Evolutionary conservation across 371 early-diverging fungal genomes (phyloP), one percentile per base, ranked within the genome.

Genomic region (Mortierella sp.): DNA sequence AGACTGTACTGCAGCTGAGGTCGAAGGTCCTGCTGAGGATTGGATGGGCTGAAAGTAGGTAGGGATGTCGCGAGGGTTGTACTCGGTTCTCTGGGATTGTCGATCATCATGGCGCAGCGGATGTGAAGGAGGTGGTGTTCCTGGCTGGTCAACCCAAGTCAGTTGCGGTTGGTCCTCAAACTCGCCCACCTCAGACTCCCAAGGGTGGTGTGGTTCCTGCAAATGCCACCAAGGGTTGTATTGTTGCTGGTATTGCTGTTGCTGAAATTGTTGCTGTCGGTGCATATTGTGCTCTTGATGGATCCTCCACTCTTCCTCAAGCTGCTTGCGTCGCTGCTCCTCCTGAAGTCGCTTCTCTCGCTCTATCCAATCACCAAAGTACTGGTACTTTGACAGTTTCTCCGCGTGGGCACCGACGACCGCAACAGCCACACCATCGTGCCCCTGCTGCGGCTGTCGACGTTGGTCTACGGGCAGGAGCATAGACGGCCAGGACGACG

Each of bases 341-440:
- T 69, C 70, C 22, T 71, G 71, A 0, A 0, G 40, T 2, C 40
- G 65, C 24, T 67, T 64, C 47, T 76, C 80, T 43, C 63, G 45
- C 11, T 70, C 61, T 16, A 80, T 76, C 80, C 80, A 80, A 1
- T 39, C 50, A 2, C 66, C 63, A n/a, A 80, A 58, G 19, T 50
- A 58, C 10, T 13, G 53, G 24, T 53, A 61, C 63, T 44, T 47
- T 2, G 26, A 29, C 9, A 80, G 40, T 6, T 66, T 70, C 4
- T 52, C 37, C 34, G n/a, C 55, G 39, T 80, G 80, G 14, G 80
- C 80, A 5, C 73, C 77, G 2, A 80, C 45, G 0, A 58, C 67
- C 5, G 10, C 48, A 7, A 63, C 45, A 4, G 19, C 44, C 3
- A 26, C 29, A 8, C 43, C 34, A 10, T 47, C 31, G 6, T 31